Percentiles rank a stretch among this genome's conserved stretches.
phyloP scores from a whole-genome alignment of 169 alveolate species.

The Plasmodium relictum region DNA sequence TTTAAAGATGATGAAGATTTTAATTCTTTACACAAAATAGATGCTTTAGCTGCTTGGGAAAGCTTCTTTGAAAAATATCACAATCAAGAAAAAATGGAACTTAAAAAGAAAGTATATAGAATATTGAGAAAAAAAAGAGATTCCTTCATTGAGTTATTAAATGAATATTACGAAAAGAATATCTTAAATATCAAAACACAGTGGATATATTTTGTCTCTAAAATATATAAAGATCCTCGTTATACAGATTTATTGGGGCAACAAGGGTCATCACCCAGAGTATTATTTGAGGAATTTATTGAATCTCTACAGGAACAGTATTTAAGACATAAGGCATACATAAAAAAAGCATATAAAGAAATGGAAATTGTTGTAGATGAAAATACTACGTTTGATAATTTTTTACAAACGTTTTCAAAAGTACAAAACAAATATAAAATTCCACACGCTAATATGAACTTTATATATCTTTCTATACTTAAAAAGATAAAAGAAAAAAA shows the following conservation, averaged over 20 bases:
- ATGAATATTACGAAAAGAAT: slow-evolving; percentile 78
- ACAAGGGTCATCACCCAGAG: slow-evolving; percentile 79
- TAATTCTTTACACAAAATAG: slow-evolving; percentile 81
- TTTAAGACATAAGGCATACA: slow-evolving; percentile 55
- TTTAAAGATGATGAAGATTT: slow-evolving; percentile 79
- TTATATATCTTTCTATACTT: slow-evolving; percentile 56
- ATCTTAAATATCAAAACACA: slow-evolving; percentile 70
- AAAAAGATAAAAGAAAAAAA: slow-evolving; percentile 69
- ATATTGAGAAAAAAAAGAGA: slow-evolving; percentile 85
- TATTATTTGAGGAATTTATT: slow-evolving; percentile 78
- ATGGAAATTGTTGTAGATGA: slow-evolving; percentile 54
- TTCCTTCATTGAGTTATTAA: slow-evolving; percentile 81
- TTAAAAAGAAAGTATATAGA: slow-evolving; percentile 80
- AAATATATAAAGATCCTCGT: slow-evolving; percentile 71
- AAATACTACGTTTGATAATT: slow-evolving; percentile 65
- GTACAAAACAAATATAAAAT: slow-evolving; percentile 56
- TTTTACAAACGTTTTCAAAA: slow-evolving; percentile 33
- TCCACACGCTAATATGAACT: slow-evolving; percentile 60
- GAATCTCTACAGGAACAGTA: slow-evolving; percentile 74
- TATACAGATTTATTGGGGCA: slow-evolving; percentile 79
- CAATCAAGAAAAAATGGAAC: slow-evolving; percentile 74
- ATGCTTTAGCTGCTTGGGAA: slow-evolving; percentile 83
- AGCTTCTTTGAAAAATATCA: slow-evolving; percentile 79
- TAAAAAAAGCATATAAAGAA: slow-evolving; percentile 49
- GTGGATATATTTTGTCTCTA: slow-evolving; percentile 75